phyloP scores from a whole-genome alignment of 139 green algal species.

The Ettlia oleoabundans region DNA sequence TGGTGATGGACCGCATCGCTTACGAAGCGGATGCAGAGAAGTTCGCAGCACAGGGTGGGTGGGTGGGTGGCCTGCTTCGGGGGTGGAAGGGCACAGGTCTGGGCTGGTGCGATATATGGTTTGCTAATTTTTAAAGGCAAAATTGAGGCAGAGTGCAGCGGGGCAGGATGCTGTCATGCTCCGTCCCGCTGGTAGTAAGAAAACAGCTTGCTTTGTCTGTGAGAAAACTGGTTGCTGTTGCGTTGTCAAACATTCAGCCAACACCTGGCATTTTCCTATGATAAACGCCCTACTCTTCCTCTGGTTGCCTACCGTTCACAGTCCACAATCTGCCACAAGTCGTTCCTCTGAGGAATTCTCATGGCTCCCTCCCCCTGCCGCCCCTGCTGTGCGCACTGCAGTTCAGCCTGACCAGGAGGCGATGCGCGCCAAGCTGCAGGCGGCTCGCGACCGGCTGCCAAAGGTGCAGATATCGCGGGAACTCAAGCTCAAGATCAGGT shows the following conservation, averaged over 20 bases:
- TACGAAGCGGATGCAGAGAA: constrained; percentile 67
- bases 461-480: constrained; percentile 53
- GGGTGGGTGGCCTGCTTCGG: background rate
- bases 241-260: no score
- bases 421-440: constrained; percentile 69
- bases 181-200: no score
- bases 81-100: no score
- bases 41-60: constrained; percentile 17
- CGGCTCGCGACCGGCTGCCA: constrained; percentile 64
- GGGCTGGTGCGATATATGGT: background rate
- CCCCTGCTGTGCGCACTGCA: background rate
- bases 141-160: no score
- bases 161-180: no score
- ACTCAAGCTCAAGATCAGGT: constrained; percentile 82
- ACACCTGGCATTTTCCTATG: no score
- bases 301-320: no score
- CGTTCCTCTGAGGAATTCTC: constrained; percentile 3
- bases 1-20: constrained; percentile 89
- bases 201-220: no score
- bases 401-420: constrained; percentile 69
- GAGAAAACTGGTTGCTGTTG: no score
- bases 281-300: no score
- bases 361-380: no score
- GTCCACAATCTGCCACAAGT: constrained; percentile 77
- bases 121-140: background rate